A percentile compares a stretch with the other conserved stretches of the same genome.
Conservation (phyloP, 352 stramenopile genomes). For the Globisporangium spinosum region DNA sequence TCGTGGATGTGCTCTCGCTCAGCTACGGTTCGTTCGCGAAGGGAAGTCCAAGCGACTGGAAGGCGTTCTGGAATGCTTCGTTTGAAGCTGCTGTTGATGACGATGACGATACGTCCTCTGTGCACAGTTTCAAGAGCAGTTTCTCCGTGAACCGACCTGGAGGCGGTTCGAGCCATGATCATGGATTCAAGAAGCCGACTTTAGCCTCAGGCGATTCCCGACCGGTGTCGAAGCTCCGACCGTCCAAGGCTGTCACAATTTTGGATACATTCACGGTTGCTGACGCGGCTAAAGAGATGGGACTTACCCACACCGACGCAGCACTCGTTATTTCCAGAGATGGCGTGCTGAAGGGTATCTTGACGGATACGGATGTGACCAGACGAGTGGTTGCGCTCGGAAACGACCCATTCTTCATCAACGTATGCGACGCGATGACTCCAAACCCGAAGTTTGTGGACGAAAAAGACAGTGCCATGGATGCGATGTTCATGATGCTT, state of each 20-base stretch:
- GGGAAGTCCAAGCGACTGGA: constrained; percentile 83
- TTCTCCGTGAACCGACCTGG: constrained; percentile 54
- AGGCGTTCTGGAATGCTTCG: constrained; percentile 88
- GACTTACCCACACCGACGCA: constrained; percentile 87
- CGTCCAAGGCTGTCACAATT: constrained; percentile 90
- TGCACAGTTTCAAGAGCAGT: constrained; percentile 79
- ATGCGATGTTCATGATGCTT: constrained; percentile 90
- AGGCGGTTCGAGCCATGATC: constrained; percentile 35
- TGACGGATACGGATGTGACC: constrained; percentile 93
- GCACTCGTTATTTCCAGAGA: constrained; percentile 90
- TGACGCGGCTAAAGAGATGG: constrained; percentile 89
- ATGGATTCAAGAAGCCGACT: constrained; percentile 33
- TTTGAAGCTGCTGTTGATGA: constrained; percentile 73
- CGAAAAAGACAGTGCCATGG: constrained; percentile 86
- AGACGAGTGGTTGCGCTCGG: constrained; percentile 79
- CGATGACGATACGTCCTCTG: constrained; percentile 72
- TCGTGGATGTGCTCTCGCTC: constrained; percentile 86
- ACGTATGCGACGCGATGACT: constrained; percentile 82
- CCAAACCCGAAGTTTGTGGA: constrained; percentile 88
- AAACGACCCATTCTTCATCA: constrained; percentile 85
- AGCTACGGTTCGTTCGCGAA: constrained; percentile 89
- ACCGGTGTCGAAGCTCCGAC: constrained; percentile 84
- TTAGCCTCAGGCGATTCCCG: constrained; percentile 86
- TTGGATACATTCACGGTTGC: constrained; percentile 82
- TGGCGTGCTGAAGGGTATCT: constrained; percentile 91